Evolutionary conservation across 305 asterid genomes (phyloP), one percentile per base, ranked within the genome.

Genomic region (Solanum chacoense): DNA sequence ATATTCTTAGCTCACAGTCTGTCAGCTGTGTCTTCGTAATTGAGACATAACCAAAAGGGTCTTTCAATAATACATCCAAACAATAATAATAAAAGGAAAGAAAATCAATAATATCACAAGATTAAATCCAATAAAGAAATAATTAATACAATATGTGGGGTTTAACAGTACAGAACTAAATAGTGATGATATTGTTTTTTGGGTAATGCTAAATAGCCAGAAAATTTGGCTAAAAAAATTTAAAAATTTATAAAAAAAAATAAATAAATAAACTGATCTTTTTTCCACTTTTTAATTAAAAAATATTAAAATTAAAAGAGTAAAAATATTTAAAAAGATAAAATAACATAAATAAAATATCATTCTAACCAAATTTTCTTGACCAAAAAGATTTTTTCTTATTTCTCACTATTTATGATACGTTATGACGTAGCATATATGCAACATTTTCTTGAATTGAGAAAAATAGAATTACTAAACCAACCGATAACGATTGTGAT

Each of bases 1-100:
- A 78, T 73, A 88, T 59, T 35, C 87, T 77, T 86, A 20, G 86
- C 26, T 86, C 32, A 85, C 88, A 89, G 88, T 91, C 87, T 89
- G 88, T 86, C 88, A 42, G 88, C 80, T 71, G 20, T 42, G 86
- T 81, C 72, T 81, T 81, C 86, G 72, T 28, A 86, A 26, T 8
- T 86, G 83, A 38, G 65, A 83, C 86, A 83, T 3, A 29, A 29
- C 37, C 40, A 29, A 29, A 78, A 45, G 50, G 29, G 86, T 83
- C 40, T 83, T 83, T 45, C 29, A 29, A 83, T 29, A 83, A 10
- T 83, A 31, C 67, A 10, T 18, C 55, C n/a, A 13, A 80, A 24
- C 1, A 9, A 45, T 5, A 5, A 81, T 29, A 9, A 83, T 29
- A 10, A 29, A 28, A 42, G 10, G 18, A 35, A 8, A 26, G 16